Conservation (phyloP, 192 early-diverging fungal species). For the Coemansia sp. region DNA sequence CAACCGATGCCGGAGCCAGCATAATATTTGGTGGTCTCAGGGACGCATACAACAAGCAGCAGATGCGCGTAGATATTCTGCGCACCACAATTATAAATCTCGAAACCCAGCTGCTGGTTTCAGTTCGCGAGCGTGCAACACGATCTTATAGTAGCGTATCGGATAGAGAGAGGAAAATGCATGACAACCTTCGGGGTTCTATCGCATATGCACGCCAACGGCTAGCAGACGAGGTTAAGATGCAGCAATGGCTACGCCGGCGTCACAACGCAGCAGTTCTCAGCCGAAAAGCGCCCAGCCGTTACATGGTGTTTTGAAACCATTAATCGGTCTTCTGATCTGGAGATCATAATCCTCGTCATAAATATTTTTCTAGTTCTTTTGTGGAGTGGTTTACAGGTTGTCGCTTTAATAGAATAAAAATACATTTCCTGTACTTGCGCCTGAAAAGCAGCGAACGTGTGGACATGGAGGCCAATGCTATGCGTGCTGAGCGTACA, state of each 20-base stretch:
- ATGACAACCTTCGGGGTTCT: constrained; percentile 30
- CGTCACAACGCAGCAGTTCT: constrained; percentile 49
- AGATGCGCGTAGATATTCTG: constrained; percentile 25
- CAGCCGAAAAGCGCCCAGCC: constrained; percentile 27
- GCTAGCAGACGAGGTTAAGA: constrained; percentile 47
- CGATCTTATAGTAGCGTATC: constrained; percentile 36
- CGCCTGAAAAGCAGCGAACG: neutral
- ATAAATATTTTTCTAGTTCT: constrained; percentile 9
- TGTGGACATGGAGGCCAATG: constrained; percentile 33
- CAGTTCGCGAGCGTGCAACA: constrained; percentile 43
- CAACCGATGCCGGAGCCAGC: constrained; percentile 38
- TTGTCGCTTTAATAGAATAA: neutral
- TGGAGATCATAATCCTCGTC: neutral
- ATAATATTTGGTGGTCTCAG: constrained; percentile 47
- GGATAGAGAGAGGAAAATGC: constrained; percentile 23
- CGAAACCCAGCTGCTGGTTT: constrained; percentile 36
- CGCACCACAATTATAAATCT: constrained; percentile 16
- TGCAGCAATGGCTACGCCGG: constrained; percentile 49
- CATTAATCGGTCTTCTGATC: neutral
- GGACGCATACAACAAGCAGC: constrained; percentile 41
- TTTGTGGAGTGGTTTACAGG: neutral
- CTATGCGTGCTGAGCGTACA: constrained; percentile 46
- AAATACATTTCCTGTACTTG: neutral
- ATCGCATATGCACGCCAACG: constrained; percentile 35
- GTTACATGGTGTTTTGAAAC: constrained; percentile 32